Evolutionary conservation across 768 basidiomycete genomes (phyloP), one percentile per base, ranked within the genome.

Genomic region (Rhodotorula sphaerocarpa): DNA sequence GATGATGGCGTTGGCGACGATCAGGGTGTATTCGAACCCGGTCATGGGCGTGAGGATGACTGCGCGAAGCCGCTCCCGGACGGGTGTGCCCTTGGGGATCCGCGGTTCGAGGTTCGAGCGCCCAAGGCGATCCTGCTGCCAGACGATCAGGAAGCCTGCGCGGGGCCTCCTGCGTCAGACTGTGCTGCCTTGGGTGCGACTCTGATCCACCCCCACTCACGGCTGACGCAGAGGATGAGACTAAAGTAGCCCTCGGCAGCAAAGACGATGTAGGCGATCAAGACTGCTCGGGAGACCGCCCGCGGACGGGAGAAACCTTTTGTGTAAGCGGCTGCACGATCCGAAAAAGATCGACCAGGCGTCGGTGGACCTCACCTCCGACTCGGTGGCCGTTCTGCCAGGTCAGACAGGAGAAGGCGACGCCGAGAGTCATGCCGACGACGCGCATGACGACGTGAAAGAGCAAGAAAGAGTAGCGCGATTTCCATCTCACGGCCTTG

Each of bases 231-330:
- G 20, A 70, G 59, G 11, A 70, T 66, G 3, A 70, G 57, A 44
- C 62, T 59, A 42, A 70, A 70, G 55, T 67, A 70, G 25, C 70
- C 70, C 34, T 70, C 70, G 3, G 70, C 70, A 0, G 59, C 59
- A 20, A 70, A 53, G 48, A 70, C 63, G 54, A 70, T 58, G 55
- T 65, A 70, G 46, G 70, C 70, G 63, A 70, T 54, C 34, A 70
- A 61, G 7, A 67, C 36, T 51, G 50, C 5, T n/a, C n/a, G n/a
- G n/a, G n/a, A n/a, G n/a, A n/a, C n/a, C n/a, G n/a, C n/a, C n/a
- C n/a, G n/a, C n/a, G n/a, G n/a, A n/a, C n/a, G n/a, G n/a, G n/a
- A n/a, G n/a, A n/a, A n/a, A n/a, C n/a, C n/a, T n/a, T n/a, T n/a
- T n/a, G n/a, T n/a, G n/a, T n/a, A n/a, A n/a, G 30, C 25, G 5